Conservation (phyloP, 2,329 filamentous ascomycete species). For the Colletotrichum sojae region DNA sequence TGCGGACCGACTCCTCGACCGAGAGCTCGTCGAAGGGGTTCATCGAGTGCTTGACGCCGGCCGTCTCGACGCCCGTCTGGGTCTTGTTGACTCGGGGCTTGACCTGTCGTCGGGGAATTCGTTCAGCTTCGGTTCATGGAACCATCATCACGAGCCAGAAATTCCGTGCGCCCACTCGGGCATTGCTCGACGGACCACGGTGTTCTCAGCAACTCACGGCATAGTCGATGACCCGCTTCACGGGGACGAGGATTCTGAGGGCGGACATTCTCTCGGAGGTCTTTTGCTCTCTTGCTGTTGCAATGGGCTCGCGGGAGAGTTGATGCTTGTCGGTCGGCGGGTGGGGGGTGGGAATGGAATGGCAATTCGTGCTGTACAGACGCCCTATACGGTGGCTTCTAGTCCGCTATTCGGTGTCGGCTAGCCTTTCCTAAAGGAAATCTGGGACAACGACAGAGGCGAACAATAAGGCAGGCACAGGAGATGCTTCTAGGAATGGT, state of each 20-base stretch:
- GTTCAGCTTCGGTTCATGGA: slow-evolving; percentile 12
- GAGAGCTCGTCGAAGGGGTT: slow-evolving; percentile 99
- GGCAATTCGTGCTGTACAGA: slow-evolving; percentile 25
- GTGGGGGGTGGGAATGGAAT: slow-evolving; percentile 41
- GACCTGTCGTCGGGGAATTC: slow-evolving; percentile 61
- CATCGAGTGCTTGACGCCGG: slow-evolving; percentile 96
- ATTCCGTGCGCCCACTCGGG: slow-evolving; percentile 13
- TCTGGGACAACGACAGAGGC: no score
- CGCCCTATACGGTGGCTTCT: no score
- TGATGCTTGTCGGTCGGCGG: slow-evolving; percentile 26
- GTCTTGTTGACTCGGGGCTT: slow-evolving; percentile 79
- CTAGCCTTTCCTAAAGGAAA: no score
- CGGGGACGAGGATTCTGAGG: slow-evolving; percentile 77
- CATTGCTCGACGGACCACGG: neutral
- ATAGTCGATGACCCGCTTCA: slow-evolving; percentile 91
- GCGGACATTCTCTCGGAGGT: slow-evolving; percentile 38
- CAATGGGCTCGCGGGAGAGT: slow-evolving; percentile 27
- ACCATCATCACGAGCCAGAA: slow-evolving; percentile 29
- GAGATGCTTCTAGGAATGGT: no score
- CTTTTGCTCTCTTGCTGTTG: slow-evolving; percentile 23
- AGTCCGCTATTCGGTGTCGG: no score
- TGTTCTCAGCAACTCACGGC: slow-evolving; percentile 70
- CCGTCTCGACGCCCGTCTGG: slow-evolving; percentile 90
- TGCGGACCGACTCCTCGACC: slow-evolving; percentile 93
- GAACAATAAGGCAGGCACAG: no score